Conservation (phyloP, 306 rosid species). For the Acacia melanoxylon region DNA sequence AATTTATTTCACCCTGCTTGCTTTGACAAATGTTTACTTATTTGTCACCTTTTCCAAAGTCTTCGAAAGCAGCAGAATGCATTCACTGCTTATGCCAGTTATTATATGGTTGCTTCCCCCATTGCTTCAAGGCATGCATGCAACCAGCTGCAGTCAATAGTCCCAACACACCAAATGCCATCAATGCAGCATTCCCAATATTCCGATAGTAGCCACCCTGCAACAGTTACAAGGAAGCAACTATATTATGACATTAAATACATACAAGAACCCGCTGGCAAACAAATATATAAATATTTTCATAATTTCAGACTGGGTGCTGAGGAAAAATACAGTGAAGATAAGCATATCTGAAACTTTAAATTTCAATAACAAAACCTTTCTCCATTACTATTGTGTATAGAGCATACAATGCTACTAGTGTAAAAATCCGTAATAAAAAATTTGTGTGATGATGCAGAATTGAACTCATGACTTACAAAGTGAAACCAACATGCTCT, state of each 20-base stretch:
- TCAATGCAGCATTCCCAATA: conserved; percentile 62
- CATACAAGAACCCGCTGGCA: conserved; percentile 23
- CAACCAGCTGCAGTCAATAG: conserved; percentile 52
- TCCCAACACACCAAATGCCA: conserved; percentile 55
- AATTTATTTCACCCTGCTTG: neutral
- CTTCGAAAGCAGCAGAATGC: conserved; percentile 19
- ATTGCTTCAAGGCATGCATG: conserved; percentile 60
- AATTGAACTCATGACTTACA: too few species aligned
- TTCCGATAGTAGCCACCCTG: conserved; percentile 72
- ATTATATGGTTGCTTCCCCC: conserved; percentile 72
- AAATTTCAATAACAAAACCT: conserved; percentile 20
- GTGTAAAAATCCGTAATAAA: neutral
- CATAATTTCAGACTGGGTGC: neutral
- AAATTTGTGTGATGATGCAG: too few species aligned
- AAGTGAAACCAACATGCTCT: too few species aligned
- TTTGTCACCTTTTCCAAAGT: conserved; percentile 20
- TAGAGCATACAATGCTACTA: neutral
- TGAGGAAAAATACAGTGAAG: neutral
- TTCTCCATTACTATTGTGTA: neutral
- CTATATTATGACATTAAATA: conserved; percentile 1
- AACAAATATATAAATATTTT: neutral
- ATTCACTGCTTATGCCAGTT: conserved; percentile 55
- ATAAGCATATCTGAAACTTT: conserved; percentile 5
- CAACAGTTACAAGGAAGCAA: conserved; percentile 26
- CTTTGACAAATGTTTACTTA: conserved; percentile 22